phyloP scores from a whole-genome alignment of 768 basidiomycete species.

The Podaxis pistillaris region DNA sequence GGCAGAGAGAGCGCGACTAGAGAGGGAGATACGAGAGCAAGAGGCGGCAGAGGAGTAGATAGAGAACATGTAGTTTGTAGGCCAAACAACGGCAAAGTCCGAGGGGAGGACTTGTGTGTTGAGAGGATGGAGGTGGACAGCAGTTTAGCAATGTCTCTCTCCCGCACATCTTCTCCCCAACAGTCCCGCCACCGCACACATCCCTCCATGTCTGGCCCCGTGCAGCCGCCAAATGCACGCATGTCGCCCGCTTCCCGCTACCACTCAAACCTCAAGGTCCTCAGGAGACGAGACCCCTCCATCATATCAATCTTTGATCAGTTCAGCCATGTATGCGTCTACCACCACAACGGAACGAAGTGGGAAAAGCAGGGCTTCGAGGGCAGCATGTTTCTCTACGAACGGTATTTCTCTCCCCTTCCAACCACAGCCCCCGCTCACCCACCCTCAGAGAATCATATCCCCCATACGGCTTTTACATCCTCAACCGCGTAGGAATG shows the following conservation, averaged over 20 bases:
- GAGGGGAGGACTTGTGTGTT: not conserved
- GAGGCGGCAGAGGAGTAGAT: conserved; percentile 46
- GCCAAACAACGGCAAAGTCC: conserved; percentile 6
- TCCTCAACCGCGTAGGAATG: conserved; percentile 78
- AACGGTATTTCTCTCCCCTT: conserved; percentile 53
- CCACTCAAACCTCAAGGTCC: conserved; percentile 75
- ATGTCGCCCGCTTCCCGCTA: conserved; percentile 71
- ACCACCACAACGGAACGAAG: conserved; percentile 68
- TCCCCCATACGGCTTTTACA: conserved; percentile 83
- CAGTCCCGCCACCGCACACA: conserved; percentile 24
- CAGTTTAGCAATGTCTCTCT: conserved; percentile 1
- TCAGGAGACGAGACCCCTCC: conserved; percentile 75
- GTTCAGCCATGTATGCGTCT: conserved; percentile 84
- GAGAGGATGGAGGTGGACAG: not conserved
- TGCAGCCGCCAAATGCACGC: conserved; percentile 31
- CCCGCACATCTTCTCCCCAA: conserved; percentile 12
- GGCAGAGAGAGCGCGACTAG: conserved; percentile 74
- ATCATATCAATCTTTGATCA: conserved; percentile 83
- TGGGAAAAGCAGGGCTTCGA: conserved; percentile 86
- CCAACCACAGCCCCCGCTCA: conserved; percentile 4
- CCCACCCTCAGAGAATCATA: conserved; percentile 57
- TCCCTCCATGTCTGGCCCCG: conserved; percentile 27
- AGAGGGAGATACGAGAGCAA: conserved; percentile 71
- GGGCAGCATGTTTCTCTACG: conserved; percentile 88
- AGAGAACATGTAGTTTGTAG: not conserved